phyloP scores from a whole-genome alignment of 805 yeast genomes.

The Myxozyma monticola region DNA sequence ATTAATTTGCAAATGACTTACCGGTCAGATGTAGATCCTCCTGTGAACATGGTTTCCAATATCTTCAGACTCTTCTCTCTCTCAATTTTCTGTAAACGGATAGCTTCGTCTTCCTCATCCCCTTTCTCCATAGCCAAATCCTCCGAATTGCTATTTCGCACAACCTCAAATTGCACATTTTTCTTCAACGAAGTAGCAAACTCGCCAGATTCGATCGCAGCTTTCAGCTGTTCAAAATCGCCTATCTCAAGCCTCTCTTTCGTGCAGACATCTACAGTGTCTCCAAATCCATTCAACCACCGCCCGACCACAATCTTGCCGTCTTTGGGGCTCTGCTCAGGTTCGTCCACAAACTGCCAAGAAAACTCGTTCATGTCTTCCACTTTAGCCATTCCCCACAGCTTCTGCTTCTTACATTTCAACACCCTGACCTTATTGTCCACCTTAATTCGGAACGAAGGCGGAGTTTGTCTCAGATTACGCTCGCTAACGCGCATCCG shows the following conservation, averaged over 20 bases:
- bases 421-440: conserved; percentile 59
- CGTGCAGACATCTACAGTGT: conserved; percentile 18
- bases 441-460: conserved; percentile 59
- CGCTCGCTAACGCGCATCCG: conserved; percentile 61
- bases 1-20: not conserved
- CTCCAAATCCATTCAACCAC: conserved; percentile 30
- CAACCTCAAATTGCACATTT: conserved; percentile 8
- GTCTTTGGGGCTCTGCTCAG: conserved; percentile 81
- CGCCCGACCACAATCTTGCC: conserved; percentile 28
- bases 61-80: conserved; percentile 15
- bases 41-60: conserved; percentile 16
- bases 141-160: not conserved
- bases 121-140: not conserved
- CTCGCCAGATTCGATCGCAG: conserved; percentile 10
- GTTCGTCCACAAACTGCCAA: conserved; percentile 59
- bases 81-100: conserved; percentile 13
- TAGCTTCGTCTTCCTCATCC: conserved; percentile 12
- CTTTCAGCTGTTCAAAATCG: conserved; percentile 11
- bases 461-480: conserved; percentile 49
- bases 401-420: conserved; percentile 67
- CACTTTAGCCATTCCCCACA: conserved; percentile 88
- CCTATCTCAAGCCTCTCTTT: conserved; percentile 2
- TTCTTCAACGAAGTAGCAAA: conserved; percentile 2
- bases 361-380: conserved; percentile 63
- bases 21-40: not conserved